Percentiles rank a stretch among this genome's conserved stretches.
These are phyloP conservation scores for Escovopsis weberi DNA, from an alignment of 2,329 filamentous ascomycete genomes.

Conservation along the genomic window DNA sequence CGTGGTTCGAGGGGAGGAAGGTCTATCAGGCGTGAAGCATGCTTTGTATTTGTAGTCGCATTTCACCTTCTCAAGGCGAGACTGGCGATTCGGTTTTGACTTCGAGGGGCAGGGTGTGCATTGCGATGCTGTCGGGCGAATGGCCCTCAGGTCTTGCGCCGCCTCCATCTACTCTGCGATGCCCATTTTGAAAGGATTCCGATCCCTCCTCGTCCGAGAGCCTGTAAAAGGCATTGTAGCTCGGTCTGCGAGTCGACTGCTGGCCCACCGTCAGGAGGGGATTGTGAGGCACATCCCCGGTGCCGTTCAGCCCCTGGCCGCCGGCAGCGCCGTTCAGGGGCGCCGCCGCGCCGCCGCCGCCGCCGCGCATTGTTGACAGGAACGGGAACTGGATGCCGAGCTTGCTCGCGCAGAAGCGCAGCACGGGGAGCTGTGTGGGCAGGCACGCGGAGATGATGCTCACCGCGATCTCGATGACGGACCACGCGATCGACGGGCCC, in stretches of 20 bases:
- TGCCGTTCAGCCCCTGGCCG: constrained; percentile 2
- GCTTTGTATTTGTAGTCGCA: too few species aligned
- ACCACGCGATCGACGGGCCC: constrained; percentile 31
- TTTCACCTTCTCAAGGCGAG: too few species aligned
- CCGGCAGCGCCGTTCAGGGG: constrained; percentile 1
- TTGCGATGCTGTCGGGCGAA: too few species aligned
- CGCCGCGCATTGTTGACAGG: background rate
- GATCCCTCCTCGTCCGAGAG: constrained; percentile 20
- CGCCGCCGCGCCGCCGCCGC: background rate
- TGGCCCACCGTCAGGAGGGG: background rate
- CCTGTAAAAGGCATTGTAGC: constrained; percentile 17
- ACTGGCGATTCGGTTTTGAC: too few species aligned
- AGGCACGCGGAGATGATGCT: constrained; percentile 40
- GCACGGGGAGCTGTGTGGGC: constrained; percentile 33
- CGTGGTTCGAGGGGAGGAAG: constrained; percentile 35
- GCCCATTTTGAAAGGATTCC: background rate
- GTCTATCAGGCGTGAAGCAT: constrained; percentile 17
- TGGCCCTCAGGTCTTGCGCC: too few species aligned
- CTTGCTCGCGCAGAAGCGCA: constrained; percentile 9
- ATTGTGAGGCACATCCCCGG: background rate
- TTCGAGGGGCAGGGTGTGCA: too few species aligned
- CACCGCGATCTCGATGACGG: constrained; percentile 29
- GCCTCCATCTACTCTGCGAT: too few species aligned
- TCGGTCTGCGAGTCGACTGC: constrained; percentile 9
- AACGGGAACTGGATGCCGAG: constrained; percentile 3